Base-by-base conservation (phyloP, 441 rosid genomes). In the Macaranga tanarius region DNA sequence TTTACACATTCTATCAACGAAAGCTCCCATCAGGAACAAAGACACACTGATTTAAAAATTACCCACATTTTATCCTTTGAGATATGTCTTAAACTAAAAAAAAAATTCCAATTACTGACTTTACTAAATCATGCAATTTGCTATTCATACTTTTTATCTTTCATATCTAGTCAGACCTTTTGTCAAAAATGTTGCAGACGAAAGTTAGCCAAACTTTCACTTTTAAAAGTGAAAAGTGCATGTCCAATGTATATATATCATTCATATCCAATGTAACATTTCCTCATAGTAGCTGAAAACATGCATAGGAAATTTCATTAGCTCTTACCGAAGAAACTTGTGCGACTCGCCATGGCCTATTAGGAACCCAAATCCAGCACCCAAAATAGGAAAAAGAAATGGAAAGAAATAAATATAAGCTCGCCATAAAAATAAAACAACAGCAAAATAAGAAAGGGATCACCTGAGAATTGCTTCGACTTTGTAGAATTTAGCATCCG, bases 381-480 rank as follows among this genome's bases (percentile, higher is more conserved):
- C 12, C 67, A 59, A 23, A 75, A 28, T 3, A 59, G 44, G 67
- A 13, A 67, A 67, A 56, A 1, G 19, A 38, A 10, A 25, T 31
- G 38, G 38, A 11, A 58, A 25, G 11, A 31, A 8, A 48, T 5
- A 28, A 28, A 1, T 28, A 28, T 3, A 28, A 31, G 38, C 38
- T 31, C 38, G 5, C 5, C 2, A 31, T 31, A 31, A 31, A 31
- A 31, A 31, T 0, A 0, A 31, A 31, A 31, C 38, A 31, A 31
- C 2, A 31, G 5, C 4, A 31, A 31, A 31, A 31, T 1, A 31
- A 31, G 5, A 31, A 31, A 31, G 20, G 55, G 28, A 31, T 51
- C n/a, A 94, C 97, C 97, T 90, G 74, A 94, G 65, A 85, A 94
- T 87, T 40, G 97, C 97, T 80, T 94, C 97, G 56, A 94, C 92